Conservation (phyloP, 345 rosid species). For the Triadica sebifera region DNA sequence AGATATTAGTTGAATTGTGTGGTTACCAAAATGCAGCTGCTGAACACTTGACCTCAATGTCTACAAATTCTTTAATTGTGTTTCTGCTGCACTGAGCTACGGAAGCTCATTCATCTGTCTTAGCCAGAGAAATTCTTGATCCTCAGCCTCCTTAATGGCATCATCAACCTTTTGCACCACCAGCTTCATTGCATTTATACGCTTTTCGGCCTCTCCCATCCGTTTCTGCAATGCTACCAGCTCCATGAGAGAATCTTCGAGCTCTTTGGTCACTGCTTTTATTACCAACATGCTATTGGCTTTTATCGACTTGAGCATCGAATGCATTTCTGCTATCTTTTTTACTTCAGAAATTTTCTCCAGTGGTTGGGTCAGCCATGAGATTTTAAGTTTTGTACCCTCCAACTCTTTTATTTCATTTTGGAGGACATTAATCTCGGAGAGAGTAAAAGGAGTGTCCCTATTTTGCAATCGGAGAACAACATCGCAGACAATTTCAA, state of each 20-base stretch:
- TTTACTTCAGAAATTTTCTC: slow-evolving; percentile 11
- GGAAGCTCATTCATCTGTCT: slow-evolving; percentile 1
- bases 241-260: slow-evolving; percentile 11
- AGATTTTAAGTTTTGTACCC: slow-evolving; percentile 9
- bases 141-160: slow-evolving; percentile 5
- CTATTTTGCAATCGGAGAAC: slow-evolving; percentile 6
- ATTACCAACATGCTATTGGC: slow-evolving; percentile 5
- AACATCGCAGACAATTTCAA: slow-evolving; percentile 5
- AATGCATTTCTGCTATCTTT: slow-evolving; percentile 8
- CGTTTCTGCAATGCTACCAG: slow-evolving; percentile 10
- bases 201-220: slow-evolving; percentile 12
- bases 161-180: slow-evolving; percentile 6
- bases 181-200: slow-evolving; percentile 13
- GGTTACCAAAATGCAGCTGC: slow-evolving; percentile 6
- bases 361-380: slow-evolving; percentile 11
- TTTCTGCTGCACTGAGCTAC: neutral
- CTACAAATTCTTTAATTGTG: neutral
- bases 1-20: neutral
- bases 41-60: neutral
- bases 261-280: slow-evolving; percentile 12
- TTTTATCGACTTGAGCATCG: slow-evolving; percentile 8
- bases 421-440: slow-evolving; percentile 9
- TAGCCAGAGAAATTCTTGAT: neutral
- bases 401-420: slow-evolving; percentile 13
- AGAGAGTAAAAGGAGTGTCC: slow-evolving; percentile 1